Base-by-base conservation (phyloP, 306 rosid species). In the Quercus robur region DNA sequence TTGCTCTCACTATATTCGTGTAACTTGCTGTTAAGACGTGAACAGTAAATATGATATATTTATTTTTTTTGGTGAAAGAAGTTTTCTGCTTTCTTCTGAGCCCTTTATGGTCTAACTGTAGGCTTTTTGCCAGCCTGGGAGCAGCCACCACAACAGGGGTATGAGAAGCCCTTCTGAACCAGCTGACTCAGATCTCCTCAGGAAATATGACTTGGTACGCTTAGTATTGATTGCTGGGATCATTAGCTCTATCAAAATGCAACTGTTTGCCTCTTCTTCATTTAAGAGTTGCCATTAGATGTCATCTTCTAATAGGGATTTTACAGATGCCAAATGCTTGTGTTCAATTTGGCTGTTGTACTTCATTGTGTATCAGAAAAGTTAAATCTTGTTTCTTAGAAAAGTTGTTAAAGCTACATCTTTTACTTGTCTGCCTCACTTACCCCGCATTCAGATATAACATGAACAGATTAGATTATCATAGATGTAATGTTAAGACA, bases 101-200 rank as follows among this genome's bases (percentile, higher is more conserved):
- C 63, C 61, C 78, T 85, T 70, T 56, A 63, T 75, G 77, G 79
- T 73, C 73, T 15, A 71, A 80, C 58, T 79, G 75, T 64, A 93
- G 97, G 97, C 78, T 93, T 87, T 87, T 74, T 85, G 77, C 87
- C 88, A 41, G 84, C 89, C 21, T 93, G 97, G 97, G 97, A 93
- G 90, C 97, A 86, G 84, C 94, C 90, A 28, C 91, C 94, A 51
- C 71, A 91, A 3, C 97, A 90, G 87, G 98, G 90, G 69, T 93
- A 83, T 73, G 94, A 72, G 83, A 93, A 93, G 85, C 97, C 91
- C 63, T 91, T 91, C 58, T 89, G 90, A 93, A 77, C 46, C 68
- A 5, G 62, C 74, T 75, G 77, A 10, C 59, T 33, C 72, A 30
- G 56, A 56, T 75, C 69, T 77, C 84, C 75, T 75, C 63, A 10